Evolutionary conservation across 176 grass and related monocot species (phyloP).

Genomic region (Aegilops bicornis): DNA sequence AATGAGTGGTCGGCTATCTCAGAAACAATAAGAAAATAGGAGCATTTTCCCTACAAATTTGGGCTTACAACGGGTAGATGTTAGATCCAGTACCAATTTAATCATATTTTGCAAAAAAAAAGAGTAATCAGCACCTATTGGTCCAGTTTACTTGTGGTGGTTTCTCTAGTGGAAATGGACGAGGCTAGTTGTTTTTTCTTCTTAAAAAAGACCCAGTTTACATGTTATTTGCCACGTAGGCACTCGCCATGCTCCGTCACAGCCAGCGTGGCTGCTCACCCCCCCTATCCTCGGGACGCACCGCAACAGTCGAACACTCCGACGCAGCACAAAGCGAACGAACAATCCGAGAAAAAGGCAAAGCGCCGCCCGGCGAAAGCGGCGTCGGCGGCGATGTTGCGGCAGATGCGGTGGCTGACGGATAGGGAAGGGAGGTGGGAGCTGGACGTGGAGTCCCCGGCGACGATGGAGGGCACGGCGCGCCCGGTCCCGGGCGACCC

Average conservation of each 20-base stretch:
- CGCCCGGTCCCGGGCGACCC: conserved; percentile 79
- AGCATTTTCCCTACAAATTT: no score
- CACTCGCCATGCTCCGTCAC: not conserved
- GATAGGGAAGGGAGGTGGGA: conserved; percentile 77
- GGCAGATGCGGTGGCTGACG: conserved; percentile 68
- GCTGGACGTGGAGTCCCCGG: conserved; percentile 76
- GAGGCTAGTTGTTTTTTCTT: no score
- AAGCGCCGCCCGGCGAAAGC: conserved; percentile 9
- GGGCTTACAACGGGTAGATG: no score
- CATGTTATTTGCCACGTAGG: not conserved
- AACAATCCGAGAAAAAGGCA: not conserved
- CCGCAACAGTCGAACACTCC: not conserved
- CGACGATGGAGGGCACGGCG: conserved; percentile 86
- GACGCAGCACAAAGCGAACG: conserved; percentile 4
- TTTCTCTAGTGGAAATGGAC: no score
- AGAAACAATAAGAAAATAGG: no score
- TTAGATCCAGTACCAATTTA: no score
- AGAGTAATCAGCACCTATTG: no score
- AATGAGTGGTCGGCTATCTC: no score
- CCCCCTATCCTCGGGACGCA: conserved; percentile 28
- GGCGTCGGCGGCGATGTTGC: conserved; percentile 46
- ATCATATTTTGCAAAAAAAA: no score
- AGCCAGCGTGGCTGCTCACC: conserved; percentile 2
- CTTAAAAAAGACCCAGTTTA: no score
- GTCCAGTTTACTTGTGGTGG: no score